A percentile compares a stretch with the other conserved stretches of the same genome.
Conservation (phyloP, 306 rosid genomes). For the Vachellia pachyceras region DNA sequence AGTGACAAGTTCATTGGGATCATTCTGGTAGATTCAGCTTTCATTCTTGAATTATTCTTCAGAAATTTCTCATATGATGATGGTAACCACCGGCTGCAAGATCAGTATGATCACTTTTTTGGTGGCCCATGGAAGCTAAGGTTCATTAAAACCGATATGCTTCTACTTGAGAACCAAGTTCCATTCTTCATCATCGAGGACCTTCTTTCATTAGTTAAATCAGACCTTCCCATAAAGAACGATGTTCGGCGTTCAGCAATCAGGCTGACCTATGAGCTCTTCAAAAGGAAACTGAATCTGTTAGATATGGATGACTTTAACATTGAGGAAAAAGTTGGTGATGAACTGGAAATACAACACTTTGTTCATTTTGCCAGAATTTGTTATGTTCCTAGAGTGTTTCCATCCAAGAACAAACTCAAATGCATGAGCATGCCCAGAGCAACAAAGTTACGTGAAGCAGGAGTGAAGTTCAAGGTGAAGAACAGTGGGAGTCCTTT, state of each 20-base stretch:
- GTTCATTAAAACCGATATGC: background rate
- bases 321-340: background rate
- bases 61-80: too few relatives aligned
- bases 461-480: conserved; percentile 35
- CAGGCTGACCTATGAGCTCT: background rate
- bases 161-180: conserved; percentile 24
- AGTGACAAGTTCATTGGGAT: background rate
- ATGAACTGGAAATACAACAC: background rate
- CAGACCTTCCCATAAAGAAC: background rate
- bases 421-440: background rate
- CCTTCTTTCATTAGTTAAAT: background rate
- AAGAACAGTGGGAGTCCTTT: background rate
- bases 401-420: background rate
- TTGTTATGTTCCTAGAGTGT: background rate
- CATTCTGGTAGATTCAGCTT: conserved; percentile 6
- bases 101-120: background rate
- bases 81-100: background rate
- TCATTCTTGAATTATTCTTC: background rate
- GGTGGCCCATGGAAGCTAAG: background rate
- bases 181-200: conserved; percentile 7
- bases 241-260: background rate
- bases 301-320: conserved; percentile 15
- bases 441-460: conserved; percentile 33
- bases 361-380: background rate
- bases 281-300: background rate